Percentiles rank a stretch among this genome's conserved stretches.
Evolutionary conservation across 148 eudicot genomes (phyloP).

Genomic region (Simmondsia chinensis): DNA sequence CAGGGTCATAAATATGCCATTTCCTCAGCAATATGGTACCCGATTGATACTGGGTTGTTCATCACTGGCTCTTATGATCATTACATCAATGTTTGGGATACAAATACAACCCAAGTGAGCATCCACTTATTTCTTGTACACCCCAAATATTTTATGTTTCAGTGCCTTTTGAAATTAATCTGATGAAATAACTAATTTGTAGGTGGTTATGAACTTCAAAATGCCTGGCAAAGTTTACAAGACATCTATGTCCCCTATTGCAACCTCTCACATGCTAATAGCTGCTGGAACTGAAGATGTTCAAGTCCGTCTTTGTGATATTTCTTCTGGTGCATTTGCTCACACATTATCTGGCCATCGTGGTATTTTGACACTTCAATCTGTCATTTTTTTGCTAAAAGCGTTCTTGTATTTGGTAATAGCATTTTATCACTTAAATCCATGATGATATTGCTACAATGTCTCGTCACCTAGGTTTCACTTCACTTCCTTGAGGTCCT

Average conservation of each 20-base stretch:
- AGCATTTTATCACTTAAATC: neutral
- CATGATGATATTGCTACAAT: no score
- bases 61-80: slow-evolving; percentile 94
- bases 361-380: slow-evolving; percentile 39
- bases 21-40: slow-evolving; percentile 94
- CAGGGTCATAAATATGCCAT: slow-evolving; percentile 77
- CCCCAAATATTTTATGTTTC: neutral
- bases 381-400: neutral
- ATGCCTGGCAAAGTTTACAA: slow-evolving; percentile 97
- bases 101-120: slow-evolving; percentile 78
- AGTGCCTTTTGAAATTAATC: neutral
- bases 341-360: slow-evolving; percentile 99
- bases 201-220: slow-evolving; percentile 85
- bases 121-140: neutral
- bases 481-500: no score
- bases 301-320: slow-evolving; percentile 98
- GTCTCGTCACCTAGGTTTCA: no score
- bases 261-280: slow-evolving; percentile 88
- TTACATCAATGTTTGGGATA: slow-evolving; percentile 91
- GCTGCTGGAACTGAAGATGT: slow-evolving; percentile 98
- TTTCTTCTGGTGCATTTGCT: slow-evolving; percentile 94
- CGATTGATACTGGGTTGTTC: slow-evolving; percentile 85
- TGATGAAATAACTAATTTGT: slow-evolving; percentile 5
- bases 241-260: slow-evolving; percentile 83
- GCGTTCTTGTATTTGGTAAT: neutral